These are phyloP conservation scores for Neoscytalidium dimidiatum DNA, from an alignment of 2,329 filamentous ascomycete species.

Conservation along the genomic window DNA sequence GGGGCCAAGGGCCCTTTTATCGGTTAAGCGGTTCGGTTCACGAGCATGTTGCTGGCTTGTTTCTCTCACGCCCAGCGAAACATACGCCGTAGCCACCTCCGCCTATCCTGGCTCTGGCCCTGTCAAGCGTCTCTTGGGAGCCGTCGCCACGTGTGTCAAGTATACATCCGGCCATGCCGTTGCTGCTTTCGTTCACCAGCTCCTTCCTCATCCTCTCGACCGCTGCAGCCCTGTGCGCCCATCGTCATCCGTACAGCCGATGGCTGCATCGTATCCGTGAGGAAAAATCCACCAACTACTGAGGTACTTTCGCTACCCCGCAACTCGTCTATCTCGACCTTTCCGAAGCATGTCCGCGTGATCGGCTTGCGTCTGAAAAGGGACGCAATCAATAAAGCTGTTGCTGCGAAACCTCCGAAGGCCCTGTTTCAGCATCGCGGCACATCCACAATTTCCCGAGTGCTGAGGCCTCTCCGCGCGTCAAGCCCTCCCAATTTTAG, in stretches of 20 bases:
- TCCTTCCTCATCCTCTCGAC: constrained; percentile 2
- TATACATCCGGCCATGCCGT: background rate
- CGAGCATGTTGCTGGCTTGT: no score
- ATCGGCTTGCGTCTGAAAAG: background rate
- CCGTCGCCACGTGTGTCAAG: constrained; percentile 4
- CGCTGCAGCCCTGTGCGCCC: background rate
- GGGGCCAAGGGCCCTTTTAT: no score
- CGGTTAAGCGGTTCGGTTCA: no score
- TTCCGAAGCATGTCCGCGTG: background rate
- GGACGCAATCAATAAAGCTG: background rate
- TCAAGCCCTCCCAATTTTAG: background rate
- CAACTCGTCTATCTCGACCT: background rate
- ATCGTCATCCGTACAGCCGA: background rate
- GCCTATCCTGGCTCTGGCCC: background rate
- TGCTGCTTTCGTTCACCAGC: background rate
- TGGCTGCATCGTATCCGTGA: background rate
- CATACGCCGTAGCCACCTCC: background rate
- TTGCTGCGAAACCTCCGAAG: background rate
- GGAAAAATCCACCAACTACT: background rate
- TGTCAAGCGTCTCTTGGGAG: background rate
- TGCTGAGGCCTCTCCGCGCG: background rate
- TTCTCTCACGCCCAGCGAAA: constrained; percentile 6
- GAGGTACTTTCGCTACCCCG: background rate
- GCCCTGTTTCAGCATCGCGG: constrained; percentile 2
- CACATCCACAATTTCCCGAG: background rate